Percentiles rank a stretch among this genome's conserved stretches.
Evolutionary conservation across 768 basidiomycete genomes (phyloP).

Genomic region (Boletus sp.): DNA sequence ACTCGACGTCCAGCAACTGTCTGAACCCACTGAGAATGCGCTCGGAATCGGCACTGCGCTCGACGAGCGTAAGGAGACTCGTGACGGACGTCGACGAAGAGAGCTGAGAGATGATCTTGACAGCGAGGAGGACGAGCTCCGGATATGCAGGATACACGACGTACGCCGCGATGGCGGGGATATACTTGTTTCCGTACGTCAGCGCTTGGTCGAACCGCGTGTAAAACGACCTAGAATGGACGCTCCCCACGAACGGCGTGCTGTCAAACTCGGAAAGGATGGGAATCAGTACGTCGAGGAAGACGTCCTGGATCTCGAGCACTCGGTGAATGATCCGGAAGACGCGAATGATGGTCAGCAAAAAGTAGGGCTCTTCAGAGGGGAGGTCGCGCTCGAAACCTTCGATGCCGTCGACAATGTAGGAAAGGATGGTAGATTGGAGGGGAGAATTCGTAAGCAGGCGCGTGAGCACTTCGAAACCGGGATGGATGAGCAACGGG

Average conservation of each 20-base stretch:
- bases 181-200: conserved; percentile 64
- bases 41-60: conserved; percentile 81
- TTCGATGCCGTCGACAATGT: conserved; percentile 77
- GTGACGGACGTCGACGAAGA: conserved; percentile 67
- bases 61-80: conserved; percentile 74
- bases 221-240: conserved; percentile 68
- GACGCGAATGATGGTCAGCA: conserved; percentile 72
- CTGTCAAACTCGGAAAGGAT: conserved; percentile 66
- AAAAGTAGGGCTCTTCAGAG: conserved; percentile 69
- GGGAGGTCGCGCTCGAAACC: conserved; percentile 71
- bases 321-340: conserved; percentile 80
- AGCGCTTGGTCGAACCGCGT: conserved; percentile 73
- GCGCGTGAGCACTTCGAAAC: conserved; percentile 81
- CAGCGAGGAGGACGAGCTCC: conserved; percentile 71
- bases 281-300: conserved; percentile 85
- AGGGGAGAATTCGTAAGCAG: conserved; percentile 71
- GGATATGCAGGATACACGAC: conserved; percentile 66
- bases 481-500: conserved; percentile 72
- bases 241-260: conserved; percentile 49
- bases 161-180: conserved; percentile 82
- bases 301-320: conserved; percentile 84
- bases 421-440: conserved; percentile 71
- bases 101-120: conserved; percentile 72
- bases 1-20: conserved; percentile 59
- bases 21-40: conserved; percentile 81